Evolutionary conservation across 495 filamentous ascomycete genomes (phyloP).

Genomic region (Trichoderma reesei): DNA sequence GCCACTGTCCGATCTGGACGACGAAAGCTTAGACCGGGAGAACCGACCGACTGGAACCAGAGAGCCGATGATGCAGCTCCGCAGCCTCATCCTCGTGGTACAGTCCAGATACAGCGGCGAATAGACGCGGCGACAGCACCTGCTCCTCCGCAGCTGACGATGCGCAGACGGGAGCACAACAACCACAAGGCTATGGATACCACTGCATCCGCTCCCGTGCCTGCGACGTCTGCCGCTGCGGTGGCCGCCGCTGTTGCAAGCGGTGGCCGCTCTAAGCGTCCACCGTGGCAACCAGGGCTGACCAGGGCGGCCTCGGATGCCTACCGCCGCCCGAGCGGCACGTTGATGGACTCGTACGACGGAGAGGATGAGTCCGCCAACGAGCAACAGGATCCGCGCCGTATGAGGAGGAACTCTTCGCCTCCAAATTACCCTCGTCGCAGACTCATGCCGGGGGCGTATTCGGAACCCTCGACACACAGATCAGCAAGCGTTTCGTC

Average conservation of each 20-base stretch:
- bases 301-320: background rate
- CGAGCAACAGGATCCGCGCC: background rate
- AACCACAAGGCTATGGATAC: background rate
- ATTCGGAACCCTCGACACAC: background rate
- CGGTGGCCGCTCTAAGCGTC: background rate
- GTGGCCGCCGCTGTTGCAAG: background rate
- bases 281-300: background rate
- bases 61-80: background rate
- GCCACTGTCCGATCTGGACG: background rate
- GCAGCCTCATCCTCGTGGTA: background rate
- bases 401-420: background rate
- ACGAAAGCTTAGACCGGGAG: background rate
- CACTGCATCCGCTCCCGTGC: background rate
- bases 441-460: background rate
- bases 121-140: background rate
- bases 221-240: background rate
- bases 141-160: background rate
- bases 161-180: background rate
- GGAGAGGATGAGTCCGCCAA: slow-evolving; percentile 2
- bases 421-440: background rate
- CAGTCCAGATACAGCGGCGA: background rate
- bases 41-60: background rate
- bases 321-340: background rate
- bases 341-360: slow-evolving; percentile 2
- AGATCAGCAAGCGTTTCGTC: background rate